Evolutionary conservation across 768 basidiomycete species (phyloP), one percentile per base, ranked within the genome.

Genomic region (Punctularia strigosozonata): DNA sequence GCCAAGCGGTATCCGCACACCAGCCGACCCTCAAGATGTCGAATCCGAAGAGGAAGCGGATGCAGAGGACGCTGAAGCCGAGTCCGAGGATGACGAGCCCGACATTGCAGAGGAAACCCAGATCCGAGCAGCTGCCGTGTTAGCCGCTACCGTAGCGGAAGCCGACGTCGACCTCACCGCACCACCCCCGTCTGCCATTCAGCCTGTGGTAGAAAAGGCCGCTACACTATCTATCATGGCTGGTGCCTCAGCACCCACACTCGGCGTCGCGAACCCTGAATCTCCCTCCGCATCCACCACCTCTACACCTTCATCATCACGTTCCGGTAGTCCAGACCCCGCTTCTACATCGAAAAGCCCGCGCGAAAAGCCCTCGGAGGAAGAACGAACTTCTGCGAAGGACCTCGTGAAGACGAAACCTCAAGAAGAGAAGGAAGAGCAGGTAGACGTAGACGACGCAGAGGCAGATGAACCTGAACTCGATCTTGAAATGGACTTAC

Each of bases 401-500:
- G 43, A 43, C 33, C 10, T 31, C 38, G 38, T 51, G 41, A 37
- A 36, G 38, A 42, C 36, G 1, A 50, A 49, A 0, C 41, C 38
- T 8, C 41, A 46, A 21, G 44, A 47, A 4, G 49, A 55, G 6
- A 45, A 53, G 6, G 52, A 39, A 4, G 54, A 58, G 15, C 57
- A 56, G 12, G 46, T 39, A 6, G 60, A 62, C 6, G 49, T 32
- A 17, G 61, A 53, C 12, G 63, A 59, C 25, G 60, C 50, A 0
- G 66, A 65, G 13, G 58, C 61, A 4, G 46, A 55, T 13, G 72
- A 71, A 26, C 52, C 54, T 2, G 66, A 67, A 38, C 50, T 61
- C 40, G 71, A 73, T 42, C 54, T 68, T 6, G 80, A 81, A 39
- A 64, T 69, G 8, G 88, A 90, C 44, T 59, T 86, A 39, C 83